Evolutionary conservation across 257 asterid species (phyloP).

Genomic region (Solanum rostratum): DNA sequence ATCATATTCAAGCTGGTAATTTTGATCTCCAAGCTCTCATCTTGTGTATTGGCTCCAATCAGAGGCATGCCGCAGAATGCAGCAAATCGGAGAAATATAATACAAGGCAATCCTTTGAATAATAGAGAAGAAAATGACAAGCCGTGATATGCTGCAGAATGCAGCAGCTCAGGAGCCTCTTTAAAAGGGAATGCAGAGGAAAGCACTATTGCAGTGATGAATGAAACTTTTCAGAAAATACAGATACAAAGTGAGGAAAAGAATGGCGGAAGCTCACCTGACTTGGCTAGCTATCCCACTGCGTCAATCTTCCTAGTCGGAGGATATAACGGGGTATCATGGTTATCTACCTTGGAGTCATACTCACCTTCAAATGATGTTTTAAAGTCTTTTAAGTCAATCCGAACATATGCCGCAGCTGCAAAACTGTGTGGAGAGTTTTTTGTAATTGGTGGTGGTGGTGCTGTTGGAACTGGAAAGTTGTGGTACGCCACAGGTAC

Average conservation of each 20-base stretch:
- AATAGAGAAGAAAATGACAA: conserved; percentile 13
- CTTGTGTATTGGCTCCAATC: conserved; percentile 34
- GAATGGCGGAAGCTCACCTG: conserved; percentile 16
- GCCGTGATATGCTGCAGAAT: background rate
- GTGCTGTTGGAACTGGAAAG: conserved; percentile 21
- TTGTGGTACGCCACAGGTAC: conserved; percentile 64
- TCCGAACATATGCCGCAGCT: conserved; percentile 52
- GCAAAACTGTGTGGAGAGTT: conserved; percentile 45
- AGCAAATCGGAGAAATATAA: conserved; percentile 8
- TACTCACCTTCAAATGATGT: conserved; percentile 57
- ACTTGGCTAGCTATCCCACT: conserved; percentile 21
- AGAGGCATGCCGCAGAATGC: conserved; percentile 7
- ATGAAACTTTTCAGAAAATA: conserved; percentile 14
- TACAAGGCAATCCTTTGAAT: background rate
- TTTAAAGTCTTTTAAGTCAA: conserved; percentile 41
- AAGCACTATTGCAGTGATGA: conserved; percentile 16
- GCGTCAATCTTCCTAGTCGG: conserved; percentile 55
- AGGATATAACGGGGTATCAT: conserved; percentile 64
- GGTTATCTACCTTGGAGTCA: conserved; percentile 47
- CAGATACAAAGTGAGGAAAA: conserved; percentile 12
- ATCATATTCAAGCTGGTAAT: conserved; percentile 57
- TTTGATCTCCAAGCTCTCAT: conserved; percentile 41
- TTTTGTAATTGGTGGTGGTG: conserved; percentile 65
- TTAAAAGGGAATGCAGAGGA: conserved; percentile 9
- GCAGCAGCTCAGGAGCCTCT: conserved; percentile 7